phyloP scores from a whole-genome alignment of 2,329 filamentous ascomycete species.

The Stagonosporopsis rhizophila region DNA sequence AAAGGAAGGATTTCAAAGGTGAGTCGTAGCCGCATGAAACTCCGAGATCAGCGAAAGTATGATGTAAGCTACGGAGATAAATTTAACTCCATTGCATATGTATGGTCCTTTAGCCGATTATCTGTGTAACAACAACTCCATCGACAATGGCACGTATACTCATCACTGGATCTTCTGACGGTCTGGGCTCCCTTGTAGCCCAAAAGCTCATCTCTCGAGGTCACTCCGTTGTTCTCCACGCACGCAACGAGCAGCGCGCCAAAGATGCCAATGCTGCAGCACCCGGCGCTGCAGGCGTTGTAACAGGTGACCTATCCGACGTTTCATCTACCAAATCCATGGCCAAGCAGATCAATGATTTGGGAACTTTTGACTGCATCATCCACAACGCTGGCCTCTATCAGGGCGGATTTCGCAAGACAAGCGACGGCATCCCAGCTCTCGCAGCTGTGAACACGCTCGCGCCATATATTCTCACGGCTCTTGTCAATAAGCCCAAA shows the following conservation, averaged over 20 bases:
- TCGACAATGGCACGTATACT: conserved; percentile 54
- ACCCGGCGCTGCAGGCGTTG: conserved; percentile 59
- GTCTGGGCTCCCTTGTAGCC: conserved; percentile 62
- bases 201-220: conserved; percentile 59
- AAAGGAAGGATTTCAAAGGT: too few relatives aligned
- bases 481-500: conserved; percentile 57
- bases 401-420: conserved; percentile 53
- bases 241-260: conserved; percentile 62
- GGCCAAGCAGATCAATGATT: conserved; percentile 58
- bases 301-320: conserved; percentile 62
- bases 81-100: not conserved
- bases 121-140: not conserved
- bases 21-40: too few relatives aligned
- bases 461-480: conserved; percentile 64
- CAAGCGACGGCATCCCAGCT: conserved; percentile 56
- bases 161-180: conserved; percentile 66
- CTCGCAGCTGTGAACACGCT: conserved; percentile 65
- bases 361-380: conserved; percentile 61
- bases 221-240: conserved; percentile 64
- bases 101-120: not conserved
- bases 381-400: conserved; percentile 66
- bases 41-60: too few relatives aligned
- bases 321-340: conserved; percentile 60
- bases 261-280: conserved; percentile 57
- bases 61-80: not conserved